Evolutionary conservation across 2,329 filamentous ascomycete species (phyloP), one percentile per base, ranked within the genome.

Genomic region (Pochonia chlamydosporia): DNA sequence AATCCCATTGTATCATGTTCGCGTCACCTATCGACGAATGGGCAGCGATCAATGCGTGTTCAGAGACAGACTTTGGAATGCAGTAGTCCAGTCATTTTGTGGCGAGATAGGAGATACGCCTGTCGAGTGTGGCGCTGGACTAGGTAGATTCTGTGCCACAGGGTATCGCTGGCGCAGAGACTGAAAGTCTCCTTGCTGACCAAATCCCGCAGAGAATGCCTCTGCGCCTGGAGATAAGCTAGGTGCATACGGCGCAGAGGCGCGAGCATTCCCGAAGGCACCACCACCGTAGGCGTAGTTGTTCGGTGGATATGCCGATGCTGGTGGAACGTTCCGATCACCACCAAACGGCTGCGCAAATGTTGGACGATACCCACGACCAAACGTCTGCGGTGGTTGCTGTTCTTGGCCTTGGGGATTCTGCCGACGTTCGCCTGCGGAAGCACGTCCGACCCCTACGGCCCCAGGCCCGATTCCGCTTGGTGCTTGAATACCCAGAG

Each of bases 31-130:
- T n/a, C 9, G 18, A 20, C 21, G 5, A 8, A 9, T 6, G 35
- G 6, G 35, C 20, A 39, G 14, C 23, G 23, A 52, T 68, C 59
- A 80, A 51, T 76, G 76, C 54, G 79, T 78, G 59, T 86, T 86
- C 52, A 90, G 75, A 2, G 86, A 90, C 16, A 90, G 69, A 9
- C 85, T 79, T 62, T 89, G 85, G 62, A 89, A 88, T 5, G 75
- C 67, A 45, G 71, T 69, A 23, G 75, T 67, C 83, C 84, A 87
- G 43, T 86, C 82, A 41, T 73, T 70, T 57, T 74, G 73, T 25
- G 64, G 63, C 43, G 64, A 61, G 48, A 77, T 66, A 54, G 67
- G 59, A 50, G 65, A 67, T 52, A 68, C 52, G n/a, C 61, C 63
- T 47, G 73, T 71, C 8, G 62, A 55, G 44, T 66, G 64, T 21